Base-by-base conservation (phyloP, 345 rosid species). In the Arabidopsis arenosa region DNA sequence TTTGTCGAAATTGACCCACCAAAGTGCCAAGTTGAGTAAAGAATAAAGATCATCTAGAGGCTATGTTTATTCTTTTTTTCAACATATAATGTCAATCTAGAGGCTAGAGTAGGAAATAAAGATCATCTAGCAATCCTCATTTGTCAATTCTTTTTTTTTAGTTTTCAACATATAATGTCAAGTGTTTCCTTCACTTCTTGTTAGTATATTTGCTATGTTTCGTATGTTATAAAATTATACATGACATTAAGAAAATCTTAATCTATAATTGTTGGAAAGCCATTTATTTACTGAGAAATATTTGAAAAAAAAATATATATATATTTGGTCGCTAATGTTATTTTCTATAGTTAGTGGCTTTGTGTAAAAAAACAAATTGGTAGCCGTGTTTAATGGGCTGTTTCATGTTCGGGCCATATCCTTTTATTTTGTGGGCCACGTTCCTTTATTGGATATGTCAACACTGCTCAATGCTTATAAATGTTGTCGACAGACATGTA, bases 1-100 rank as follows among this genome's bases (percentile, higher is more conserved):
- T 28, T 12, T 26, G 73, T 59, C 61, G 39, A 75, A 67, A 39
- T 12, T 59, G 51, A 67, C 68, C 68, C 55, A 51, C 26, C 51
- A 75, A 59, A 59, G 33, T 67, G 51, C 17, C 61, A 66, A 15
- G 26, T 67, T 75, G 63, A 14, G 40, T n/a, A 32, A 28, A 54
- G 7, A 12, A 6, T 13, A 54, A 54, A 54, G 7, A 28, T 56
- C 26, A 4, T 56, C 40, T 15, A 56, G 40, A 56, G 6, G 3
- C 49, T 45, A 14, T 7, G 3, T 8, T 5, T 56, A 30, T 47
- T 7, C 6, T 14, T 45, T 6, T n/a, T 2, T 45, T 45, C 9
- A 45, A 45, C 51, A 45, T 14, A 2, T 14, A n/a, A 6, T 45
- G 18, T n/a, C 21, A 18, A 18, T 18, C 21, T 18, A 18, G 21